A percentile compares a stretch with the other conserved stretches of the same genome.
phyloP scores from a whole-genome alignment of 164 flowering plant species.

The Umbellularia californica region DNA sequence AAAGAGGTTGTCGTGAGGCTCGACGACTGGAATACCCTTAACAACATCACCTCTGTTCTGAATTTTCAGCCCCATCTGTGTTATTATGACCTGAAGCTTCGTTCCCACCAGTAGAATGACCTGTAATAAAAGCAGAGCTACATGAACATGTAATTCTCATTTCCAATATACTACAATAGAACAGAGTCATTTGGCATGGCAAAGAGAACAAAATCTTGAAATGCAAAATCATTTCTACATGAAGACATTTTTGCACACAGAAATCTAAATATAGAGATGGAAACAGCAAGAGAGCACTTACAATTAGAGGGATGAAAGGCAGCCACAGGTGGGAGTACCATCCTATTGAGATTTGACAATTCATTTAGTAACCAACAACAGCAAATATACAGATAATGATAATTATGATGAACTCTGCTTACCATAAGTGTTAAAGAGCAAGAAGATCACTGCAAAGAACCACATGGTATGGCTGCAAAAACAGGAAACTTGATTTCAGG shows the following conservation, averaged over 20 bases:
- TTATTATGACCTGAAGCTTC: slow-evolving; percentile 80
- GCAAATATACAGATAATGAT: not conserved
- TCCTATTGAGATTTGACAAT: slow-evolving; percentile 34
- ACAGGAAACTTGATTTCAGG: not conserved
- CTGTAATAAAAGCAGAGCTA: slow-evolving; percentile 25
- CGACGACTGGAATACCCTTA: slow-evolving; percentile 64
- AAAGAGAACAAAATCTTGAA: no score
- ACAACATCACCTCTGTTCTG: slow-evolving; percentile 81
- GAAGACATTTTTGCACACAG: no score
- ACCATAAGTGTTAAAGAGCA: slow-evolving; percentile 60
- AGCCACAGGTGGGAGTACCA: slow-evolving; percentile 66
- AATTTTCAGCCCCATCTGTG: slow-evolving; percentile 71
- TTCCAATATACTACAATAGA: no score
- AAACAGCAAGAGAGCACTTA: slow-evolving; percentile 33
- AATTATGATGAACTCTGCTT: slow-evolving; percentile 2
- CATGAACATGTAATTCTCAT: not conserved
- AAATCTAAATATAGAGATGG: not conserved
- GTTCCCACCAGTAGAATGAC: slow-evolving; percentile 76
- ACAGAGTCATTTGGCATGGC: no score
- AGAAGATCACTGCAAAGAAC: slow-evolving; percentile 65
- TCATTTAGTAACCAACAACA: not conserved
- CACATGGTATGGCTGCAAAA: slow-evolving; percentile 60
- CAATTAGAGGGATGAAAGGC: slow-evolving; percentile 69
- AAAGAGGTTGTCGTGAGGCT: slow-evolving; percentile 70
- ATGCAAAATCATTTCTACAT: no score